Conservation (phyloP, 129 eudicot species). For the Cynara cardunculus region DNA sequence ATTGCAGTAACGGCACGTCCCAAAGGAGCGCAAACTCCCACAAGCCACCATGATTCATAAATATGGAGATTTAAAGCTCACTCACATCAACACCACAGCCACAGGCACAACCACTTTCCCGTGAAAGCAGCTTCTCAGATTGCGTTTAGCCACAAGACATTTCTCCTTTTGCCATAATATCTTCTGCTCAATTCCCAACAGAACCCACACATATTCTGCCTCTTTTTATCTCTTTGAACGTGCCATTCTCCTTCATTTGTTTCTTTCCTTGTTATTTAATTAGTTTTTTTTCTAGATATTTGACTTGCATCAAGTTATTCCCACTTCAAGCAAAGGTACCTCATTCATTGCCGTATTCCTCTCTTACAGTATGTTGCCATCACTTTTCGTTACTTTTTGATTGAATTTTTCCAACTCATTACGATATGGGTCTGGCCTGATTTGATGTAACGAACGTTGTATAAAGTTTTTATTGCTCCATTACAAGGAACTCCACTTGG, state of each 20-base stretch:
- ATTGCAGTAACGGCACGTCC: background rate
- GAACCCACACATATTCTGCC: background rate
- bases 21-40: slow-evolving; percentile 12
- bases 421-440: background rate
- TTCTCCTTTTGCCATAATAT: slow-evolving; percentile 21
- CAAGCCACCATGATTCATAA: background rate
- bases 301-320: slow-evolving; percentile 22
- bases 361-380: background rate
- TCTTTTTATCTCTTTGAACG: slow-evolving; percentile 9
- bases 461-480: background rate
- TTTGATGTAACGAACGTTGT: background rate
- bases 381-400: background rate
- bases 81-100: background rate
- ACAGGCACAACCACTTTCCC: slow-evolving; percentile 6
- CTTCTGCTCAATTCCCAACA: slow-evolving; percentile 14
- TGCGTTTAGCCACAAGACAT: slow-evolving; percentile 11
- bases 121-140: slow-evolving; percentile 7
- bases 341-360: slow-evolving; percentile 13
- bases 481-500: background rate
- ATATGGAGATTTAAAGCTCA: background rate
- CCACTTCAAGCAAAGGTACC: slow-evolving; percentile 39
- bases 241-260: slow-evolving; percentile 16
- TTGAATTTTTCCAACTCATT: background rate
- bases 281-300: slow-evolving; percentile 15
- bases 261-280: background rate